A percentile compares a stretch with the other conserved stretches of the same genome.
Evolutionary conservation across 768 basidiomycete species (phyloP).

Genomic region (Crucibulum laeve): DNA sequence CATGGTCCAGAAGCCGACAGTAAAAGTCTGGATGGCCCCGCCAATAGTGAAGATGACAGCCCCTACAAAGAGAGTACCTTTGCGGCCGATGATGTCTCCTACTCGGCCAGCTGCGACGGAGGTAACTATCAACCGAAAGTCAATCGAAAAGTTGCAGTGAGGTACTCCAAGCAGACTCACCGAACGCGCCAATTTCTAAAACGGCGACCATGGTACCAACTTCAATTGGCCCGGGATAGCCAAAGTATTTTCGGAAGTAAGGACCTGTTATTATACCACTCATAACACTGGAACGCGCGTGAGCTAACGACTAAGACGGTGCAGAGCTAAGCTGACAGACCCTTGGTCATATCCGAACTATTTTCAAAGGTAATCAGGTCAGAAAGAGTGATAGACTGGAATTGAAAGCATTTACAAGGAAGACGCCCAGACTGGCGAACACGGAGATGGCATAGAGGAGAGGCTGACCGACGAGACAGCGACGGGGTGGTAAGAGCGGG

Average conservation of each 20-base stretch:
- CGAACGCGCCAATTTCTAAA: conserved; percentile 86
- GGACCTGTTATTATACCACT: conserved; percentile 89
- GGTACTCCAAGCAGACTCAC: conserved; percentile 45
- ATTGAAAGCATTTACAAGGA: conserved; percentile 54
- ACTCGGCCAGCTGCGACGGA: conserved; percentile 86
- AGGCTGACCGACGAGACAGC: conserved; percentile 70
- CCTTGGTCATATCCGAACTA: conserved; percentile 89
- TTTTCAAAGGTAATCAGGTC: conserved; percentile 3
- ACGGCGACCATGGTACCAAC: conserved; percentile 97
- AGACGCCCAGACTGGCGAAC: conserved; percentile 82
- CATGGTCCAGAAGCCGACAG: conserved; percentile 76
- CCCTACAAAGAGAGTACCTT: conserved; percentile 79
- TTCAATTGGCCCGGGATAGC: conserved; percentile 67
- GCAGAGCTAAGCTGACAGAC: conserved; percentile 28
- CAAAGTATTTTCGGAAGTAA: conserved; percentile 78
- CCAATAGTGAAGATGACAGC: conserved; percentile 84
- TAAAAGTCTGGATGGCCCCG: conserved; percentile 82
- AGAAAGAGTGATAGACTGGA: conserved; percentile 2
- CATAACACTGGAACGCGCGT: conserved; percentile 58
- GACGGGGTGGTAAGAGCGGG: conserved; percentile 23
- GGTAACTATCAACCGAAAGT: conserved; percentile 50
- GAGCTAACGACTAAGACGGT: conserved; percentile 9
- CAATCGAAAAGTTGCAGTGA: not conserved
- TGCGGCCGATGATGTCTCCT: conserved; percentile 82
- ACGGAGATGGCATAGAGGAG: conserved; percentile 77